Evolutionary conservation across 2,329 filamentous ascomycete species (phyloP).

Genomic region (Fusarium caatingaense): DNA sequence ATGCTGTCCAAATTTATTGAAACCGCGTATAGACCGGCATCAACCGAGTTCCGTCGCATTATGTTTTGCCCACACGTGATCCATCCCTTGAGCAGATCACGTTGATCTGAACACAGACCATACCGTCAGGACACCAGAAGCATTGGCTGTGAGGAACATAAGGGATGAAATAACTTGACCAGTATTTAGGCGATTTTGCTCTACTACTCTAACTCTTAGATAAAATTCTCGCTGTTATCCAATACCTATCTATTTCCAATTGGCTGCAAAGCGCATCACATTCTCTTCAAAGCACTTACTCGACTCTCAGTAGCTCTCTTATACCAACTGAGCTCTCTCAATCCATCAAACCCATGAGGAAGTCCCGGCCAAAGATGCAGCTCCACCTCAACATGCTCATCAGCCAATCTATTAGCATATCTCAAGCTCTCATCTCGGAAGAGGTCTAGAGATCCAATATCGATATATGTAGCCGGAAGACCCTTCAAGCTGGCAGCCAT

Average conservation of each 20-base stretch:
- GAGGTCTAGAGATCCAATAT: conserved; percentile 54
- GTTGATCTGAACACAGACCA: background rate
- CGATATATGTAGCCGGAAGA: conserved; percentile 54
- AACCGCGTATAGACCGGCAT: background rate
- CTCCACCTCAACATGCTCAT: conserved; percentile 45
- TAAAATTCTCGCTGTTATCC: too few species aligned
- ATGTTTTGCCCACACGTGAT: background rate
- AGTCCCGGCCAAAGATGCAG: conserved; percentile 56
- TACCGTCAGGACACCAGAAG: too few species aligned
- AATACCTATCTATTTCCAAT: too few species aligned
- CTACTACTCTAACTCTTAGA: too few species aligned
- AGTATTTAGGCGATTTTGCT: too few species aligned
- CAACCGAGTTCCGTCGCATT: background rate
- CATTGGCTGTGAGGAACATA: too few species aligned
- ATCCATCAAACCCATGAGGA: conserved; percentile 52
- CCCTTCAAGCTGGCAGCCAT: conserved; percentile 40
- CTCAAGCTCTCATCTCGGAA: conserved; percentile 43
- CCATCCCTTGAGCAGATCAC: background rate
- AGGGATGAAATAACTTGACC: too few species aligned
- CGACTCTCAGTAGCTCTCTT: conserved; percentile 8
- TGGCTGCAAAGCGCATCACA: background rate
- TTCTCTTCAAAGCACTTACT: conserved; percentile 8
- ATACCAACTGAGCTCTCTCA: conserved; percentile 17
- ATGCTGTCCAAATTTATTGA: background rate
- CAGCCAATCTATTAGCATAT: conserved; percentile 7